These are phyloP conservation scores for Cantharellus cinnabarinus DNA, from an alignment of 768 basidiomycete genomes.

Conservation along the genomic window DNA sequence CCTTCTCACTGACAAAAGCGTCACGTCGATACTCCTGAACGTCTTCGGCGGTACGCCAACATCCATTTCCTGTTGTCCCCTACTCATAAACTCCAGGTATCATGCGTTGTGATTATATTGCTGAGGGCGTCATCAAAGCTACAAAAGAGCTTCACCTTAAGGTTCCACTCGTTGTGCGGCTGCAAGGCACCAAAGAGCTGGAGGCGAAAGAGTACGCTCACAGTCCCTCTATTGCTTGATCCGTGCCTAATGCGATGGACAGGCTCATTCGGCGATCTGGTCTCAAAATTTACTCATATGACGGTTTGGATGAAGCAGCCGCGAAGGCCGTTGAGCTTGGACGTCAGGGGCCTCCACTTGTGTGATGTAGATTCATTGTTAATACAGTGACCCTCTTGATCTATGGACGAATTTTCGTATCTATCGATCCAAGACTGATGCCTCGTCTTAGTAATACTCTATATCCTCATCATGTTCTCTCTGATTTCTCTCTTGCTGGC, in stretches of 20 bases:
- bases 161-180: slow-evolving; percentile 78
- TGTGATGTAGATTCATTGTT: not conserved
- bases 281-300: slow-evolving; percentile 82
- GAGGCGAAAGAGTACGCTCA: slow-evolving; percentile 83
- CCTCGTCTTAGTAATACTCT: no score
- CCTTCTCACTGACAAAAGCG: slow-evolving; percentile 70
- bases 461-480: no score
- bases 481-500: no score
- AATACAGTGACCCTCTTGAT: not conserved
- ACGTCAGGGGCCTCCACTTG: no score
- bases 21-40: slow-evolving; percentile 98
- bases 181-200: slow-evolving; percentile 91
- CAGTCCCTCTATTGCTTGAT: not conserved
- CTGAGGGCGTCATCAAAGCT: slow-evolving; percentile 95
- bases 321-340: slow-evolving; percentile 53
- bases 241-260: not conserved
- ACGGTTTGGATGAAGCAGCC: slow-evolving; percentile 83
- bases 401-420: not conserved
- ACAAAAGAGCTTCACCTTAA: slow-evolving; percentile 72
- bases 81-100: slow-evolving; percentile 31
- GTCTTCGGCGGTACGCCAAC: slow-evolving; percentile 57
- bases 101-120: slow-evolving; percentile 98
- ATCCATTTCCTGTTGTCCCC: not conserved
- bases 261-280: slow-evolving; percentile 91
- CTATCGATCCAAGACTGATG: not conserved